These are phyloP conservation scores for Pythium aquatile DNA, from an alignment of 352 stramenopile genomes.

Conservation along the genomic window DNA sequence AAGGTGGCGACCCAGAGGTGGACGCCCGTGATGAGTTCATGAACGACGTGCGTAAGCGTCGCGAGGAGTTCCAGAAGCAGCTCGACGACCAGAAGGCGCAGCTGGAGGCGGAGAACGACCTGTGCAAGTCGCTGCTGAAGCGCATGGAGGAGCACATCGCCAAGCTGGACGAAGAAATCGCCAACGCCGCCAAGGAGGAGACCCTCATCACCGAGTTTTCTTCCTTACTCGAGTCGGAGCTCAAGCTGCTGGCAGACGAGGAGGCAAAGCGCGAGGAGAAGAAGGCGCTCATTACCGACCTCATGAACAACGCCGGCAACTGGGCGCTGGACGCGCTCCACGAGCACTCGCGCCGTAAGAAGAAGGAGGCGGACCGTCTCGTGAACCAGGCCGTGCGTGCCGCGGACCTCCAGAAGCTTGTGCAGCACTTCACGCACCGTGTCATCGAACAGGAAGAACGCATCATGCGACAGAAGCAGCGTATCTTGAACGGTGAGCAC, in stretches of 20 bases:
- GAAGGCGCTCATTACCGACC: conserved; percentile 80
- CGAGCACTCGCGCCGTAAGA: conserved; percentile 86
- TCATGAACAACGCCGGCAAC: conserved; percentile 87
- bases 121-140: conserved; percentile 75
- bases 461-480: conserved; percentile 90
- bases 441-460: conserved; percentile 89
- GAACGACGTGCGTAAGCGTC: conserved; percentile 81
- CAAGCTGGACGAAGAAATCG: conserved; percentile 76
- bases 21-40: conserved; percentile 88
- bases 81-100: conserved; percentile 72
- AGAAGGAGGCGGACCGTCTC: conserved; percentile 81
- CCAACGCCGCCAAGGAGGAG: conserved; percentile 68
- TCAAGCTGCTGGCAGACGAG: conserved; percentile 75
- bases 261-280: conserved; percentile 87
- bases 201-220: conserved; percentile 76
- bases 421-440: conserved; percentile 88
- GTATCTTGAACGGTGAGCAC: conserved; percentile 86
- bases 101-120: conserved; percentile 74
- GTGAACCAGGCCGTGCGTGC: conserved; percentile 82
- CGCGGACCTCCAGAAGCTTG: conserved; percentile 82
- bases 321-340: conserved; percentile 84
- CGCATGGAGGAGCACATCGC: conserved; percentile 84
- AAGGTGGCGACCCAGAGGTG: conserved; percentile 67
- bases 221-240: conserved; percentile 64
- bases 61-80: conserved; percentile 82